A percentile compares a stretch with the other conserved stretches of the same genome.
phyloP scores from a whole-genome alignment of 108 stramenopile genomes.

The Skeletonema tropicum region DNA sequence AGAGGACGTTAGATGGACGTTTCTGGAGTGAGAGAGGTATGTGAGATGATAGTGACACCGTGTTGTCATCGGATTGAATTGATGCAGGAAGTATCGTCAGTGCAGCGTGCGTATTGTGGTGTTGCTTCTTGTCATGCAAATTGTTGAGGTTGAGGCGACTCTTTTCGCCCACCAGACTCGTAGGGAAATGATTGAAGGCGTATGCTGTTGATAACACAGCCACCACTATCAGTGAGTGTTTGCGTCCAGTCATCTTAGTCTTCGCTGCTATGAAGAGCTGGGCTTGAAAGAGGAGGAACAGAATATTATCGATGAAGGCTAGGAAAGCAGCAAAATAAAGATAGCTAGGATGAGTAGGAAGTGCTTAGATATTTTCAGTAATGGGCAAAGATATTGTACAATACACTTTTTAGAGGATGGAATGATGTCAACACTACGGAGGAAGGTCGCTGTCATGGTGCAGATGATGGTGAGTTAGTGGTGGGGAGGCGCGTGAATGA shows the following conservation, averaged over 20 bases:
- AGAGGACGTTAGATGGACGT: conserved; percentile 31
- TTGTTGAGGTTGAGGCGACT: too few relatives aligned
- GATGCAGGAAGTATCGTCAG: neutral
- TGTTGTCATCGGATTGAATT: neutral
- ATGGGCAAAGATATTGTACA: neutral
- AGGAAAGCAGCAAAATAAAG: neutral
- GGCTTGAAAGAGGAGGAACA: too few relatives aligned
- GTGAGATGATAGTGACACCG: neutral
- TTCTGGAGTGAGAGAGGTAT: neutral
- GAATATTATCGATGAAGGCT: neutral
- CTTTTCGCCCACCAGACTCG: too few relatives aligned
- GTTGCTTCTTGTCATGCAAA: neutral
- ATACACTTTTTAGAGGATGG: too few relatives aligned
- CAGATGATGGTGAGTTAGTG: too few relatives aligned
- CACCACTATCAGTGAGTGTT: neutral
- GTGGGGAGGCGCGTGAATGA: too few relatives aligned
- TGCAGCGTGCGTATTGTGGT: neutral
- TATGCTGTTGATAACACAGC: neutral
- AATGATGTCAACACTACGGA: neutral
- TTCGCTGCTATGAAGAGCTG: neutral
- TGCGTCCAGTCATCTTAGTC: neutral
- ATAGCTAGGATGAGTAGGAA: too few relatives aligned
- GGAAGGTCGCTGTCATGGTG: neutral
- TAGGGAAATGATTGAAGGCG: neutral
- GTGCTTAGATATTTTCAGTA: too few relatives aligned